Evolutionary conservation across 192 early-diverging fungal genomes (phyloP).

Genomic region (Umbelopsis isabellina): DNA sequence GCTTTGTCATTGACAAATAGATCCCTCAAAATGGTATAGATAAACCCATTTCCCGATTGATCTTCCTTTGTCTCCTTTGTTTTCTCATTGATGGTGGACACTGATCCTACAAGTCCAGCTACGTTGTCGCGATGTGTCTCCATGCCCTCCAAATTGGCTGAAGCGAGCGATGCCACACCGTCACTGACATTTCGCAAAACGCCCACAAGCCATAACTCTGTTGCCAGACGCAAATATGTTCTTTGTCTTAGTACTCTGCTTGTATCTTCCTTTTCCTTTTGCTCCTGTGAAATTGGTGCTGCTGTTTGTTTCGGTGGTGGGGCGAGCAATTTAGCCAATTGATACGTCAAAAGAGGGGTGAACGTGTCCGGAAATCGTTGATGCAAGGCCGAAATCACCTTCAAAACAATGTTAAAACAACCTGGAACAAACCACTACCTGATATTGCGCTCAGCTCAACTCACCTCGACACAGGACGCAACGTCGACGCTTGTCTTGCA

Average conservation of each 20-base stretch:
- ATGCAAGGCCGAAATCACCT: constrained; percentile 82
- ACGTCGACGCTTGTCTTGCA: constrained; percentile 78
- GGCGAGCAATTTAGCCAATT: constrained; percentile 66
- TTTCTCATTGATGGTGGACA: constrained; percentile 28
- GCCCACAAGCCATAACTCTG: constrained; percentile 84
- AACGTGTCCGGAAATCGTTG: constrained; percentile 88
- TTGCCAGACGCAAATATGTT: constrained; percentile 67
- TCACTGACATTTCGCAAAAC: constrained; percentile 71
- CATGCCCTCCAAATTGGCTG: constrained; percentile 42
- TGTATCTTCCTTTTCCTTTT: constrained; percentile 87
- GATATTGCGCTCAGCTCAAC: too few relatives aligned
- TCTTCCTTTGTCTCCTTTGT: constrained; percentile 35
- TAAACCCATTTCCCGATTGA: constrained; percentile 46
- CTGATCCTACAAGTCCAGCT: constrained; percentile 44
- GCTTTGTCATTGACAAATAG: constrained; percentile 46
- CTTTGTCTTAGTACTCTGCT: constrained; percentile 67
- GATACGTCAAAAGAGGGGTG: constrained; percentile 64
- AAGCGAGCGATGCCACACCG: constrained; percentile 51
- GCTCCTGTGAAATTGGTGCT: constrained; percentile 67
- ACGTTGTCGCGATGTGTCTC: constrained; percentile 53
- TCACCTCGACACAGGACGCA: constrained; percentile 78
- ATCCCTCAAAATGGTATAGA: constrained; percentile 53
- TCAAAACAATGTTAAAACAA: background rate
- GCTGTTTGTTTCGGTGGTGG: constrained; percentile 64
- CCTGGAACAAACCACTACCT: too few relatives aligned